Base-by-base conservation (phyloP, 495 filamentous ascomycete genomes). In the Jackrogersella minutella region DNA sequence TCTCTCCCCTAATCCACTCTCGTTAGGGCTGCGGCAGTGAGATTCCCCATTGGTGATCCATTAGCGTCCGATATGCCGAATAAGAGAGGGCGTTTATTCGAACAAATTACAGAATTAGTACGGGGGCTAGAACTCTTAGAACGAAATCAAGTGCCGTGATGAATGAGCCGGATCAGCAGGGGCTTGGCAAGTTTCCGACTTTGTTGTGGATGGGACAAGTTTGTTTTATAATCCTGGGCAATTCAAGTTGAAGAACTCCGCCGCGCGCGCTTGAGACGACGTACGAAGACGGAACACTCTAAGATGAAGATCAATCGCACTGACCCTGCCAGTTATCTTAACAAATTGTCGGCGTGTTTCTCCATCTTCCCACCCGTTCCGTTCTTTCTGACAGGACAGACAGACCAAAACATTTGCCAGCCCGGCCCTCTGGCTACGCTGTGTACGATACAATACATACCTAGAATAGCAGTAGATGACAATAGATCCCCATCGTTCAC, bases 301-400 rank as follows among this genome's bases (percentile, higher is more conserved):
- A 51, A 66, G 64, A 50, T 41, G 64, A 61, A 62, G 57, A 67
- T 67, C 64, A 67, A 57, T 61, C 56, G 47, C 49, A 54, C 14
- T 33, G 41, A 33, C 56, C 33, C 30, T 37, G 17, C 21, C 44
- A 24, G 6, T n/a, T 40, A 53, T 53, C 30, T 41, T 60, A 21
- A n/a, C n/a, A 21, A 16, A 36, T 52, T 10, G 28, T 47, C 28
- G 40, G 26, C 26, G 17, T 19, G 17, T 19, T 52, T 52, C 49
- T 52, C 26, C 47, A 34, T 51, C 47, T 14, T 36, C 10, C n/a
- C 8, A n/a, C 10, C 19, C 49, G n/a, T 34, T 9, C 26, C n/a
- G n/a, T 30, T 50, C 19, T 44, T 47, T 28, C 7, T 13, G 24
- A 30, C 40, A 43, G 16, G 44, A 49, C 44, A 36, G 30, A 17